Conservation (phyloP, 2,329 filamentous ascomycete genomes). For the Beauveria caledonica region DNA sequence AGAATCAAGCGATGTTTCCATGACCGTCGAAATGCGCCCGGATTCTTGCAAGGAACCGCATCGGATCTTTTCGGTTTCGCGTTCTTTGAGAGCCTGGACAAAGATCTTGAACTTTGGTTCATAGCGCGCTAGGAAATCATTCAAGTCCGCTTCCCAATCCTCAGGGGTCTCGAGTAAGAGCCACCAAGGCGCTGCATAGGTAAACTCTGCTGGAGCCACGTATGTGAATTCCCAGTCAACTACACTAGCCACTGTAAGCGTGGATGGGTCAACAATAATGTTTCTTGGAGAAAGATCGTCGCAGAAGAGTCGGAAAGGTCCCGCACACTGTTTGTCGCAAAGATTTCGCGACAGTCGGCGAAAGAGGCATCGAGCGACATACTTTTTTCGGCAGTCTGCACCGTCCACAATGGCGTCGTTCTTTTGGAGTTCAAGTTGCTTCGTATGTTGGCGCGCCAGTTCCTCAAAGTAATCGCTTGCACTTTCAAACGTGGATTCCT, state of each 20-base stretch:
- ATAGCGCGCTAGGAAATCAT: neutral
- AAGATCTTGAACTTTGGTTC: neutral
- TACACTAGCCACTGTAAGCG: neutral
- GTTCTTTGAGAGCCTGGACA: neutral
- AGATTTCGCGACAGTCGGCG: neutral
- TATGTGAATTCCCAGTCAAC: neutral
- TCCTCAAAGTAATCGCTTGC: neutral
- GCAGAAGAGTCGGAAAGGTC: neutral
- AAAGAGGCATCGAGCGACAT: neutral
- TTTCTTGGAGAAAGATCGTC: neutral
- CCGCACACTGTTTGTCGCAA: neutral
- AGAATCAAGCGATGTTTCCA: neutral
- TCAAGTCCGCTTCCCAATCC: neutral
- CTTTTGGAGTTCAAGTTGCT: neutral
- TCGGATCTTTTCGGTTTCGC: neutral
- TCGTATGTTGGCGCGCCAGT: neutral
- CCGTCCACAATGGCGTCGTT: neutral
- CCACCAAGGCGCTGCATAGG: neutral
- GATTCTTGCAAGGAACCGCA: neutral
- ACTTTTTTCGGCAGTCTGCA: neutral
- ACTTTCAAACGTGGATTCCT: neutral
- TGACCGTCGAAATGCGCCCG: neutral
- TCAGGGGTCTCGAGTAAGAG: neutral
- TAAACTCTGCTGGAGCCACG: neutral
- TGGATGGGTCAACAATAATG: neutral